Conservation (phyloP, 108 stramenopile genomes). For the Nannochloropsis gaditana region DNA sequence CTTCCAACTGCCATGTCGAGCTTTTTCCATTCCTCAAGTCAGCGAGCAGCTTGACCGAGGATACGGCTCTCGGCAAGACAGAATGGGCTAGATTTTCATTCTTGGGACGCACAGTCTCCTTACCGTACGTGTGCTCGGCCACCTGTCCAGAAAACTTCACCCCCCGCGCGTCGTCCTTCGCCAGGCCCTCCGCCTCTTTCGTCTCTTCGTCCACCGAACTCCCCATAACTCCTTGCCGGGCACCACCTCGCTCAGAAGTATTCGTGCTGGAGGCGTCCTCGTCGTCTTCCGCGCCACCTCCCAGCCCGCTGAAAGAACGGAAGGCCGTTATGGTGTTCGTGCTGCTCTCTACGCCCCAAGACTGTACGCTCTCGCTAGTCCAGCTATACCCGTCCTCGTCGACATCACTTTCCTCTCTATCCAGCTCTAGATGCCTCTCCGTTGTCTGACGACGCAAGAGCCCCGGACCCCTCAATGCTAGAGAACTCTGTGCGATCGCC, state of each 20-base stretch:
- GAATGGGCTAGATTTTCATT: neutral
- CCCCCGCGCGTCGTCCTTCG: neutral
- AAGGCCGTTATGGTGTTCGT: neutral
- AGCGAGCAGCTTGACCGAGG: neutral
- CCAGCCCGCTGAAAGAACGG: neutral
- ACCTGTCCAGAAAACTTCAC: neutral
- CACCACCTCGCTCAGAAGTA: neutral
- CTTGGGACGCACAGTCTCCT: neutral
- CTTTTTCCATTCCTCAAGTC: conserved; percentile 13
- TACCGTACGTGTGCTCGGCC: neutral
- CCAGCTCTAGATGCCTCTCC: neutral
- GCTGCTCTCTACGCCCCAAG: neutral
- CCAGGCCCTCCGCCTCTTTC: neutral
- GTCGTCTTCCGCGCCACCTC: neutral
- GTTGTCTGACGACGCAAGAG: neutral
- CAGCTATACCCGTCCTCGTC: neutral
- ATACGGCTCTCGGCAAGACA: neutral
- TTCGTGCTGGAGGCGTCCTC: neutral
- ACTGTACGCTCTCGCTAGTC: neutral
- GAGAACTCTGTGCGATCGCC: neutral
- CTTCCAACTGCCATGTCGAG: conserved; percentile 32
- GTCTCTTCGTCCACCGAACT: neutral
- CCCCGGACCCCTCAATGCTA: neutral
- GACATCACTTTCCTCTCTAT: neutral
- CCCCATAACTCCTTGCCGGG: neutral